Evolutionary conservation across 192 early-diverging fungal species (phyloP), one percentile per base, ranked within the genome.

Genomic region (Rhizoclosmatium sp.): DNA sequence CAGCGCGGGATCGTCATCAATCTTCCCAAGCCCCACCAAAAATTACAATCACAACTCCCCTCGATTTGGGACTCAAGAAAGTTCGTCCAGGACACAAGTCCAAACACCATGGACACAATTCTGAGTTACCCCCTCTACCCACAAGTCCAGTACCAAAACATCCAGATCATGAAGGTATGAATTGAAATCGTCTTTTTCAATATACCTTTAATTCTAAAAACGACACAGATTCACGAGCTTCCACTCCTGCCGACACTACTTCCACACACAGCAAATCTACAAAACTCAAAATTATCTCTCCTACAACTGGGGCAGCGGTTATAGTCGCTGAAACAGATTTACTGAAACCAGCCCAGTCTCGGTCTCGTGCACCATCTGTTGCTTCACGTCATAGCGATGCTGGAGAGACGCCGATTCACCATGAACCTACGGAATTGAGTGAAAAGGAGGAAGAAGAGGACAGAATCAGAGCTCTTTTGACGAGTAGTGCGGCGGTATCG

Each of bases 371-470:
- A 23, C 19, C 10, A 12, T 31, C 47, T 16, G 54, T n/a, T 7
- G 7, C 54, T 5, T 16, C 5, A 1, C 9, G 16, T 0, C 51
- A 54, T 12, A 54, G 51, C 1, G 62, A 65, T 41, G 21, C 10
- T 65, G 23, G 10, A 65, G 62, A 65, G 5, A 21, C 12, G 12
- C 14, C 56, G 21, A 58, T 21, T 21, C 14, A 16, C 56, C 12
- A 58, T 1, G 40, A 65, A 31, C 62, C 40, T 31, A 21, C 66
- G 4, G 66, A 68, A 46, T 5, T 12, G 14, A 41, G 9, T 16
- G 72, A 60, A 16, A 75, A 78, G 45, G 64, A 74, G 64, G 70
- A 80, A 21, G 78, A 80, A 19, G 44, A 45, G 39, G 78, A 74
- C 2, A 59, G 62, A 5, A 73, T 69, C 10, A 69, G 78, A 7